Conservation (phyloP, 2,329 filamentous ascomycete genomes). For the Lasiodiplodia gonubiensis region DNA sequence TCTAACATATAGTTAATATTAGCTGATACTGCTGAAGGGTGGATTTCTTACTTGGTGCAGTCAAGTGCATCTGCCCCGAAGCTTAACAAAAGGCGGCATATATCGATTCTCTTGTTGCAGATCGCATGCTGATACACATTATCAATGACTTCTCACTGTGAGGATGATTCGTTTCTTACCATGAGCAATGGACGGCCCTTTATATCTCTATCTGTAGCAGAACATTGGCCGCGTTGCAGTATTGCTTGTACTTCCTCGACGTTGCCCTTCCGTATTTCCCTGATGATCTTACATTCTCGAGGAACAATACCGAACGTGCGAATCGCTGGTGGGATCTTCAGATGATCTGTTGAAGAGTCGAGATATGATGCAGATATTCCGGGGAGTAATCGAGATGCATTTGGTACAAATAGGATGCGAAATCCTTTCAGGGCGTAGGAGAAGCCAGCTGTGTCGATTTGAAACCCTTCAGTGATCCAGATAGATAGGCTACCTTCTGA, state of each 20-base stretch:
- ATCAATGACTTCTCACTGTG: background rate
- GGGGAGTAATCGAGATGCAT: background rate
- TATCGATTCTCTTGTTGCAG: fast-evolving
- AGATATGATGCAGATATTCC: background rate
- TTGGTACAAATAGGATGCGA: background rate
- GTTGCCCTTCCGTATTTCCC: fast-evolving
- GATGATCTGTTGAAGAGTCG: fast-evolving
- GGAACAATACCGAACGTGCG: background rate
- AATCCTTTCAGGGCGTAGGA: background rate
- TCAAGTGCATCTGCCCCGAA: background rate
- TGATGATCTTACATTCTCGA: background rate
- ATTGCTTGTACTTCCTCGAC: background rate
- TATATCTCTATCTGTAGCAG: background rate
- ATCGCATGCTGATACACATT: background rate
- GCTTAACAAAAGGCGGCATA: background rate
- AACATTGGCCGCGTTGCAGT: background rate
- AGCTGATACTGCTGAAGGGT: fast-evolving
- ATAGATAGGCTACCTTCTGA: background rate
- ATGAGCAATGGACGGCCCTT: fast-evolving
- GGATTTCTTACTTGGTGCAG: background rate
- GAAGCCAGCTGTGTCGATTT: fast-evolving
- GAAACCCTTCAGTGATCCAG: background rate
- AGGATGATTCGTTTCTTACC: background rate
- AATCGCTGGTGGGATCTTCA: background rate
- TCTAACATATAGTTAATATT: background rate